Base-by-base conservation (phyloP, 371 early-diverging fungal genomes). In the Lichtheimia corymbifera region DNA sequence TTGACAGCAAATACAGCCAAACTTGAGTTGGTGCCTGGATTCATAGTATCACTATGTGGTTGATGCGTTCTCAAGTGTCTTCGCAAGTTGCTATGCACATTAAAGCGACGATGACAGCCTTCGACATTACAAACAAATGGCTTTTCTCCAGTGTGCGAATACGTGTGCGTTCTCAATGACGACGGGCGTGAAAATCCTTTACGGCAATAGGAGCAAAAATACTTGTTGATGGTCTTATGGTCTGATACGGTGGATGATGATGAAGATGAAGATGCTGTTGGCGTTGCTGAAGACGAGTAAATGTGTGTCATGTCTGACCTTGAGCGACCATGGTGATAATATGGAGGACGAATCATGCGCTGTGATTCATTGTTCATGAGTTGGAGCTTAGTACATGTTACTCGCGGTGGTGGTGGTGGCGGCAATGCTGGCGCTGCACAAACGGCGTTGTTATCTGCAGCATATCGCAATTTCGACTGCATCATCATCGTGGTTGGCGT, bases 101-200 rank as follows among this genome's bases (percentile, higher is more conserved):
- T 55, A 14, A 55, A 55, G 3, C 55, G 41, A 5, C 55, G 55
- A 43, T 43, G 44, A 14, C 55, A 55, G 4, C 55, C 55, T 30
- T 55, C 44, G 5, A 55, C 41, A 13, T 43, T 40, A 7, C 55
- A 55, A 0, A 55, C 41, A 43, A 55, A 55, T 20, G 55, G 55
- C 22, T 55, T 55, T 43, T 55, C 55, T 11, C 55, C 55, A 0
- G 55, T 55, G 24, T 55, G 55, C 12, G 55, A 55, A 55, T 55
- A 55, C 9, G 55, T 55, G 15, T 55, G 55, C 4, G 55, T 55
- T 42, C 55, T n/a, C 11, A 55, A 22, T 15, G 55, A 55, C 3
- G 55, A 55, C 0, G 55, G 55, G 0, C 55, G 40, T 40, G 55
- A 55, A 14, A 55, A 55, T 7, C 55, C 43, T 15, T 55, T 55